Evolutionary conservation across 2,329 filamentous ascomycete genomes (phyloP).

Genomic region (Trichophyton verrucosum): DNA sequence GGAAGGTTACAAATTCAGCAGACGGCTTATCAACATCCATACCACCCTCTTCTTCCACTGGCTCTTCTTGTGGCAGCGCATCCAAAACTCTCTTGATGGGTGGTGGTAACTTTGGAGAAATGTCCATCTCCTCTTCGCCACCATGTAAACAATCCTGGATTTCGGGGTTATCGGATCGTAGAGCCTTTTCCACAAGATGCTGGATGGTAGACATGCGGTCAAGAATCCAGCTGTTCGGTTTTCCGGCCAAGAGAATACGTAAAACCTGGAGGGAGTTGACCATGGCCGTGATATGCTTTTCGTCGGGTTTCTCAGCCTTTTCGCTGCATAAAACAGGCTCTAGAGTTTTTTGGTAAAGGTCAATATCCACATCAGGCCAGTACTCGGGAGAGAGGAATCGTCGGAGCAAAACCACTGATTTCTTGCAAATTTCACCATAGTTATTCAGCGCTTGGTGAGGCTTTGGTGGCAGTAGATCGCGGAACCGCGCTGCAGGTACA

Average conservation of each 20-base stretch:
- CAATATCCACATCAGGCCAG: slow-evolving; percentile 85
- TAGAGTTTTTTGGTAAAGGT: slow-evolving; percentile 80
- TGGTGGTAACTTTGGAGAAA: slow-evolving; percentile 58
- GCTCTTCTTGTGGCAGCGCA: slow-evolving; percentile 67
- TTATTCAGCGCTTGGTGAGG: slow-evolving; percentile 41
- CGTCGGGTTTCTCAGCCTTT: slow-evolving; percentile 68
- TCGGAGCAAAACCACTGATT: slow-evolving; percentile 66
- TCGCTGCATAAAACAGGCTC: slow-evolving; percentile 76
- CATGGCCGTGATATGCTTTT: slow-evolving; percentile 74
- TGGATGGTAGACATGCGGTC: slow-evolving; percentile 65
- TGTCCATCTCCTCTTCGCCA: slow-evolving; percentile 55
- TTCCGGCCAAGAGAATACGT: slow-evolving; percentile 75
- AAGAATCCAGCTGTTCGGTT: slow-evolving; percentile 81
- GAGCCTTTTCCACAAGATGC: slow-evolving; percentile 76
- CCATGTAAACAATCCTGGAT: slow-evolving; percentile 85
- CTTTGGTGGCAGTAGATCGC: slow-evolving; percentile 38
- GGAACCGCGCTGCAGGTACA: slow-evolving; percentile 56
- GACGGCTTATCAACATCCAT: slow-evolving; percentile 62
- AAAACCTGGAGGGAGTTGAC: slow-evolving; percentile 90
- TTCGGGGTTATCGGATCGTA: slow-evolving; percentile 80
- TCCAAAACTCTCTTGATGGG: slow-evolving; percentile 74
- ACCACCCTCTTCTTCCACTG: slow-evolving; percentile 72
- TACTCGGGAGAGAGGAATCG: slow-evolving; percentile 76
- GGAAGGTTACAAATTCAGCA: slow-evolving; percentile 73
- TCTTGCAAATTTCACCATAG: slow-evolving; percentile 70